Evolutionary conservation across 495 filamentous ascomycete genomes (phyloP), one percentile per base, ranked within the genome.

Genomic region (Penicillium steckii): DNA sequence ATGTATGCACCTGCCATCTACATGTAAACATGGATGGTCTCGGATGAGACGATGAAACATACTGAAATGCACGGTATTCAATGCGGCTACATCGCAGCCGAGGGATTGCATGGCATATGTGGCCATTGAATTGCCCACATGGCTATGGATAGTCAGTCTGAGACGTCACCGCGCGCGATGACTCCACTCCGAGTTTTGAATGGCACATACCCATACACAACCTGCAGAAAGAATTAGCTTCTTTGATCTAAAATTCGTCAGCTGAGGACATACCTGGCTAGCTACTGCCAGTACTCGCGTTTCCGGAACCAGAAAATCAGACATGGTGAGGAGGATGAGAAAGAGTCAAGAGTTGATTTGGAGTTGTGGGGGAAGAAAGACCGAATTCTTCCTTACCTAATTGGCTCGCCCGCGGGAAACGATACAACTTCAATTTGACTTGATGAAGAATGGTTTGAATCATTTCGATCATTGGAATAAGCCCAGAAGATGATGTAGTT

Each of bases 1-100:
- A 24, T 19, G 22, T 9, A 48, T 44, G 13, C n/a, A 18, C 8
- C 33, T 17, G 33, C 3, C 44, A 17, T 15, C 25, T 15, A 35
- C n/a, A 35, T 8, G 6, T 35, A 15, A 44, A 21, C 50, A 24
- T 15, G 38, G 38, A 43, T 12, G 8, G 9, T 32, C 18, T 19
- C 10, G 8, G 17, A n/a, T 10, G 43, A 18, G n/a, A 38, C 18
- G 8, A 22, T 41, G 4, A 8, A 25, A 68, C 78, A 57, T 74
- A 89, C 91, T 96, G 72, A 94, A 97, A 56, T 98, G 86, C 15
- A 98, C 94, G 3, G 94, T 97, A 64, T 98, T 95, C 57, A 98
- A 75, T 8, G 90, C 87, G 8, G 91, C 85, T 3, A 96, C 92
- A 59, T 98, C 94, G 64, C 91, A 95, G 33, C 94, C 94, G 52